Evolutionary conservation across 345 rosid species (phyloP), one percentile per base, ranked within the genome.

Genomic region (Dipteronia sinensis): DNA sequence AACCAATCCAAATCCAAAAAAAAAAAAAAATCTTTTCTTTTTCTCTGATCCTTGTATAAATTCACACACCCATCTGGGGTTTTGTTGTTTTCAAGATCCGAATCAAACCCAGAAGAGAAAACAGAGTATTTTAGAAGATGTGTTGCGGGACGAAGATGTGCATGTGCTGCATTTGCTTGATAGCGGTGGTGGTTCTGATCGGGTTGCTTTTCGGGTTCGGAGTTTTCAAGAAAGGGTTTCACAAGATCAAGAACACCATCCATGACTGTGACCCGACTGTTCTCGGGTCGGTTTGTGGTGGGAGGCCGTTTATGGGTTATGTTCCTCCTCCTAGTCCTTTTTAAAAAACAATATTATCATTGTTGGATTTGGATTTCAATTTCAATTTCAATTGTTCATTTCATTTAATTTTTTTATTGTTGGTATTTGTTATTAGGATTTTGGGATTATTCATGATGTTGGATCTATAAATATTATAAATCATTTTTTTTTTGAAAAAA

Each of bases 201-300:
- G 99, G 98, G 1, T 51, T 92, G 8, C 27, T 93, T 9, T 93
- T 95, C 72, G 98, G 98, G 0, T 95, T 93, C 81, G 97, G 97
- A 2, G 98, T 92, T 3, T 95, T 89, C 85, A 88, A 87, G 80
- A 75, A 93, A 53, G 99, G 93, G 2, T 93, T 93, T 75, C 91
- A 91, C 88, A 92, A 94, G 85, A 46, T 89, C 71, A 88, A 92
- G 78, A 87, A 96, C 10, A 75, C 91, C 0, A 3, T 90, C 15
- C 87, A 92, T 78, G 83, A 64, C 2, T 88, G 87, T 79, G 85
- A 86, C 78, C 87, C 86, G 3, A 67, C 9, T 34, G 20, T 15
- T 31, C 15, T 25, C 13, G 75, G 47, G 34, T 20, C 61, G 7
- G n/a, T 59, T 51, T 77, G 61, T 17, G 76, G 82, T 53, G 81